A percentile compares a stretch with the other conserved stretches of the same genome.
phyloP scores from a whole-genome alignment of 1,284 basidiomycete species.

The Amylostereum areolatum region DNA sequence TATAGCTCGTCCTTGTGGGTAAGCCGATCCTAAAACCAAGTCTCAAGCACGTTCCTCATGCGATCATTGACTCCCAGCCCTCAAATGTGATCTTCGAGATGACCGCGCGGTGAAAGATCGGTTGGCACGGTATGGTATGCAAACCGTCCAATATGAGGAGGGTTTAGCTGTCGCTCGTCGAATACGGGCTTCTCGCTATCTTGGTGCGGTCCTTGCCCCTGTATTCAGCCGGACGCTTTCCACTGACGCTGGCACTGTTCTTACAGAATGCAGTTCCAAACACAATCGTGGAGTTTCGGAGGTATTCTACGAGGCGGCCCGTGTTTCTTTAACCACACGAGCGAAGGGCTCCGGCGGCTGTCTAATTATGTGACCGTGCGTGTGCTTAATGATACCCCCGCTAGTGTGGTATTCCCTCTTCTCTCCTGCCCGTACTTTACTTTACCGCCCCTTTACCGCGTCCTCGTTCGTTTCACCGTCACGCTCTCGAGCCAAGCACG shows the following conservation, averaged over 20 bases:
- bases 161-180: slow-evolving; percentile 82
- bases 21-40: too few relatives aligned
- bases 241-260: not conserved
- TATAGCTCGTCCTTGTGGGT: slow-evolving; percentile 83
- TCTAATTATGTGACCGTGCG: slow-evolving; percentile 41
- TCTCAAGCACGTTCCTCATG: slow-evolving; percentile 6
- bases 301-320: slow-evolving; percentile 86
- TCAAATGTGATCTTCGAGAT: slow-evolving; percentile 93
- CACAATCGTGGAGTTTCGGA: slow-evolving; percentile 91
- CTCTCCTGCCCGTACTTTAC: slow-evolving; percentile 1
- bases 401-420: not conserved
- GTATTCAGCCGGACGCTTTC: slow-evolving; percentile 4
- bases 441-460: too few relatives aligned
- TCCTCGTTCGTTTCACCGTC: too few relatives aligned
- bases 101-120: slow-evolving; percentile 64
- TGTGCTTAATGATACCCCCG: not conserved
- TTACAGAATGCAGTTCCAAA: slow-evolving; percentile 91
- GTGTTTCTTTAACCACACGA: slow-evolving; percentile 73
- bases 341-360: slow-evolving; percentile 54
- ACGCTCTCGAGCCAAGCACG: too few relatives aligned
- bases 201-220: slow-evolving; percentile 51
- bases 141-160: slow-evolving; percentile 84
- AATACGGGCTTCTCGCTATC: slow-evolving; percentile 88
- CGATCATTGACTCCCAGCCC: slow-evolving; percentile 42
- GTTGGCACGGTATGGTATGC: slow-evolving; percentile 59